phyloP scores from a whole-genome alignment of 306 rosid genomes.

The Vigna reflexopilosa region DNA sequence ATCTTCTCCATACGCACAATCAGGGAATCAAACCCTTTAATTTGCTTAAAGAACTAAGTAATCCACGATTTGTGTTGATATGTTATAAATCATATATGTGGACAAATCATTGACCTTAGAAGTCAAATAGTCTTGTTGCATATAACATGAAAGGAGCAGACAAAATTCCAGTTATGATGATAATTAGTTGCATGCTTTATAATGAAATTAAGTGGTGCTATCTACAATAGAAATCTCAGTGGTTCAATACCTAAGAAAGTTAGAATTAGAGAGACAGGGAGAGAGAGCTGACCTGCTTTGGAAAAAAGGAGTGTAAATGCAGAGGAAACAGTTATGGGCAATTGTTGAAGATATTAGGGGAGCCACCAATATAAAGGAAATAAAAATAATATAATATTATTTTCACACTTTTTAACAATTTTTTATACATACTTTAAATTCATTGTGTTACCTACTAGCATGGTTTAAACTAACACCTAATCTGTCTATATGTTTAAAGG shows the following conservation, averaged over 20 bases:
- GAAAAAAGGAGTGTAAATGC: neutral
- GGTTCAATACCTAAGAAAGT: neutral
- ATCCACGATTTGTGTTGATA: no score
- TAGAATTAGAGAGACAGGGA: neutral
- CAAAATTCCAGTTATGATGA: neutral
- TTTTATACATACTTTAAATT: no score
- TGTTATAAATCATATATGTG: neutral
- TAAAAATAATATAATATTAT: no score
- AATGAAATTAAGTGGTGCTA: neutral
- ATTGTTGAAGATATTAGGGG: neutral
- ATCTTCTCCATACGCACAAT: no score
- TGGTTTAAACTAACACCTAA: no score
- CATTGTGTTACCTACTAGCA: no score
- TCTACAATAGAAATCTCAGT: neutral
- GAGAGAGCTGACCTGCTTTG: constrained; percentile 15
- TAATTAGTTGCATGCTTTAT: neutral
- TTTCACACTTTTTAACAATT: no score
- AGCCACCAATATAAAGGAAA: no score
- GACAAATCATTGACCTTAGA: neutral
- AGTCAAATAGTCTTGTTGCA: neutral
- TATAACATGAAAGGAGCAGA: neutral
- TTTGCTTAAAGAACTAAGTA: no score
- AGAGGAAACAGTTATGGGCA: no score
- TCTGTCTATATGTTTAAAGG: no score
- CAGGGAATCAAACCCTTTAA: no score